phyloP scores from a whole-genome alignment of 2,329 filamentous ascomycete genomes.

The Cladophialophora yegresii region DNA sequence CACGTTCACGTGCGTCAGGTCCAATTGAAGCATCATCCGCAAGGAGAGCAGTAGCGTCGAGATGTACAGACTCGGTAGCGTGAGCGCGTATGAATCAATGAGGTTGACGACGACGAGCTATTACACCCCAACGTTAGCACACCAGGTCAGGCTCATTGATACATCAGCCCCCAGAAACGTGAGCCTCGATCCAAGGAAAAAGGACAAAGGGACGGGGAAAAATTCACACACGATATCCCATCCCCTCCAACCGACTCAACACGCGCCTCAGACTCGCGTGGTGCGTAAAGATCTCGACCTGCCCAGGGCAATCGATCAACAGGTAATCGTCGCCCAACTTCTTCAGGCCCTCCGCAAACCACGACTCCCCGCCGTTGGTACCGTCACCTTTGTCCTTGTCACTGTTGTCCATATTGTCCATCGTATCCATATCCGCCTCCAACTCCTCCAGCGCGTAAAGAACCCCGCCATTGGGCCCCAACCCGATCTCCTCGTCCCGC shows the following conservation, averaged over 20 bases:
- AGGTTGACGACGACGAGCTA: constrained; percentile 92
- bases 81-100: constrained; percentile 90
- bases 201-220: constrained; percentile 20
- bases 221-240: constrained; percentile 79
- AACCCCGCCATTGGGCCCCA: constrained; percentile 90
- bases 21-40: constrained; percentile 96
- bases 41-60: constrained; percentile 91
- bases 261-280: constrained; percentile 90
- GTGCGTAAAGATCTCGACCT: constrained; percentile 96
- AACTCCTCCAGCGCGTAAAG: constrained; percentile 93
- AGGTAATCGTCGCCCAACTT: constrained; percentile 86
- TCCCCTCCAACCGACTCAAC: constrained; percentile 84
- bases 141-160: no score
- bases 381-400: no score
- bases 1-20: constrained; percentile 92
- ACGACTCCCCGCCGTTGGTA: constrained; percentile 71
- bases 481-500: constrained; percentile 69
- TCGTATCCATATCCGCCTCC: constrained; percentile 90
- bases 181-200: neutral
- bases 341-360: constrained; percentile 79
- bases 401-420: constrained; percentile 83
- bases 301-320: constrained; percentile 92
- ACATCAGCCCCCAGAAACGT: no score
- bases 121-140: constrained; percentile 18
- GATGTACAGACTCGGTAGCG: constrained; percentile 89